These are phyloP conservation scores for Toxicodendron radicans DNA, from an alignment of 345 rosid genomes.

Conservation along the genomic window DNA sequence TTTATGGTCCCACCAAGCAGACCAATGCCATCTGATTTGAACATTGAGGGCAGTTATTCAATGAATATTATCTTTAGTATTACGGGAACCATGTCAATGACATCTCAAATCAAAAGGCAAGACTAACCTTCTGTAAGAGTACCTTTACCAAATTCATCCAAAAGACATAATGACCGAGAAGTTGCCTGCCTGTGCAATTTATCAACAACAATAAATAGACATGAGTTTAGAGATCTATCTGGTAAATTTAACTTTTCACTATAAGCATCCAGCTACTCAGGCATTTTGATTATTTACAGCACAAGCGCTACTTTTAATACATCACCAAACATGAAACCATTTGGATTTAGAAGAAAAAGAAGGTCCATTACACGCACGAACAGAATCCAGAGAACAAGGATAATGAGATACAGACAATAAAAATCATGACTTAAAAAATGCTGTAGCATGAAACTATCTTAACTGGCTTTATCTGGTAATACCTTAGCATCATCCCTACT, in stretches of 20 bases:
- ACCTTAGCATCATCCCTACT: slow-evolving; percentile 83
- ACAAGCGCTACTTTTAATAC: background rate
- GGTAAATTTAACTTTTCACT: background rate
- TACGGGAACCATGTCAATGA: background rate
- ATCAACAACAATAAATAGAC: slow-evolving; percentile 11
- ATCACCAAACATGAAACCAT: background rate
- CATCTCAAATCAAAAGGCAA: slow-evolving; percentile 11
- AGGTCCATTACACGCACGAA: background rate
- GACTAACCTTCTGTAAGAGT: slow-evolving; percentile 91
- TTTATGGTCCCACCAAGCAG: slow-evolving; percentile 92
- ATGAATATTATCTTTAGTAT: background rate
- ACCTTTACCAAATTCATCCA: slow-evolving; percentile 99
- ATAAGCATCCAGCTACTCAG: background rate
- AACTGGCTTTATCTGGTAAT: background rate
- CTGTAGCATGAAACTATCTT: background rate
- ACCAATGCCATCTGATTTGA: slow-evolving; percentile 83
- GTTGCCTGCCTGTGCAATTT: slow-evolving; percentile 76
- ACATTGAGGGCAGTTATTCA: slow-evolving; percentile 12
- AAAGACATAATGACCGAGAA: slow-evolving; percentile 76
- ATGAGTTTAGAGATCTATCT: slow-evolving; percentile 2
- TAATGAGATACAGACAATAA: background rate
- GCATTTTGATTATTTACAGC: slow-evolving; percentile 1
- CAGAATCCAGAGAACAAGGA: slow-evolving; percentile 12
- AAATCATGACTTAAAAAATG: slow-evolving; percentile 5
- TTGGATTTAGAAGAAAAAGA: slow-evolving; percentile 13